Evolutionary conservation across 768 basidiomycete species (phyloP).

Genomic region (Tricholomella constricta): DNA sequence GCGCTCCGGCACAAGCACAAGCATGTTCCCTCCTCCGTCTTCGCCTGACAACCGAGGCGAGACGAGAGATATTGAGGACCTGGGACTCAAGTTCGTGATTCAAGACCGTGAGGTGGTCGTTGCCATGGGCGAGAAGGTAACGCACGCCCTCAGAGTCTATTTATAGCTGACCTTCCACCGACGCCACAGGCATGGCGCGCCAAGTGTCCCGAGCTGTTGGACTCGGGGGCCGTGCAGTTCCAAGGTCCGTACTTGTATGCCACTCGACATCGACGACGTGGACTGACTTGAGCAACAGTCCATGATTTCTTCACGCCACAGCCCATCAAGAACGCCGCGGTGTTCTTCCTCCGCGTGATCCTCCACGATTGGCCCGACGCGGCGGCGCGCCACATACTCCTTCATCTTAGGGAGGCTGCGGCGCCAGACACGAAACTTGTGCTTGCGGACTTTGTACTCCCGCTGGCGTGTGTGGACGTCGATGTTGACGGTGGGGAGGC

Average conservation of each 20-base stretch:
- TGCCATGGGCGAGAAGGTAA: conserved; percentile 52
- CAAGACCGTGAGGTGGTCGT: conserved; percentile 62
- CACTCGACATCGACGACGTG: neutral
- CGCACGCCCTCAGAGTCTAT: too few species aligned
- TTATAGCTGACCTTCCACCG: too few species aligned
- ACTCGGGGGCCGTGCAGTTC: conserved; percentile 53
- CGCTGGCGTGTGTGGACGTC: conserved; percentile 66
- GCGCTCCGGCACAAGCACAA: neutral
- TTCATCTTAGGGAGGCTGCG: conserved; percentile 47
- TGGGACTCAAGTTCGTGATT: conserved; percentile 50
- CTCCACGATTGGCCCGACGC: conserved; percentile 81
- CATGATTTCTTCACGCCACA: conserved; percentile 81
- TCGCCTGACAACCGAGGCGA: conserved; percentile 3
- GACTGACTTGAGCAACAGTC: conserved; percentile 32
- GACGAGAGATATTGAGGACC: conserved; percentile 14
- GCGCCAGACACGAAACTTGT: conserved; percentile 59
- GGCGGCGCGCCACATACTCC: conserved; percentile 47
- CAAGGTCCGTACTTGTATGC: conserved; percentile 38
- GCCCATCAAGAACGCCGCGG: conserved; percentile 50
- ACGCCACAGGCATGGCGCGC: conserved; percentile 66
- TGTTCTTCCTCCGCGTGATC: conserved; percentile 71
- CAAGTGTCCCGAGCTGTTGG: conserved; percentile 59
- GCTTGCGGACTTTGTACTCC: conserved; percentile 72
- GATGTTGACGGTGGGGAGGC: conserved; percentile 23
- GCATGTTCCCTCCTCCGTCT: neutral